A percentile compares a stretch with the other conserved stretches of the same genome.
These are phyloP conservation scores for Turnera subulata DNA, from an alignment of 345 rosid species.

Conservation along the genomic window DNA sequence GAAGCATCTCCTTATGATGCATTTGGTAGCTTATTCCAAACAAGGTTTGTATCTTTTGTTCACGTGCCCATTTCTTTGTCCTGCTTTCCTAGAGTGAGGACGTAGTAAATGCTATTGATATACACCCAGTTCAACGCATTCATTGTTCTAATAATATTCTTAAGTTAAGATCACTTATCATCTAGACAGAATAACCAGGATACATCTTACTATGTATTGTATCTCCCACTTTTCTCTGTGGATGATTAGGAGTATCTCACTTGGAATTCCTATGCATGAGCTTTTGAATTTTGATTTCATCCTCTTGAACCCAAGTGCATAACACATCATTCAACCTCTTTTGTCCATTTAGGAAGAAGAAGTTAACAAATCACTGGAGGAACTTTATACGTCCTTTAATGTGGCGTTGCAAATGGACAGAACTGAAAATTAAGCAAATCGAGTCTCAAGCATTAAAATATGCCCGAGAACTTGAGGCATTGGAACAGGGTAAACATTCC, in stretches of 20 bases:
- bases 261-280: neutral
- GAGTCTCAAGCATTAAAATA: constrained; percentile 64
- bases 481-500: constrained; percentile 43
- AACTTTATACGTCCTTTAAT: constrained; percentile 68
- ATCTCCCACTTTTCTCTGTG: neutral
- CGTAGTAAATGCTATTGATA: no score
- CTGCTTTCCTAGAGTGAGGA: no score
- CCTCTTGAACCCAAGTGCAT: neutral
- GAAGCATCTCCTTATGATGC: constrained; percentile 51
- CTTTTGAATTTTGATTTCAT: neutral
- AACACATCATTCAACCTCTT: constrained; percentile 5
- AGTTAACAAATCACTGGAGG: constrained; percentile 80
- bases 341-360: constrained; percentile 51
- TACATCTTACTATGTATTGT: neutral
- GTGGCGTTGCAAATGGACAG: constrained; percentile 96
- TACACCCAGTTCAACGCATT: no score
- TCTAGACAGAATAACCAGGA: neutral
- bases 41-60: constrained; percentile 42
- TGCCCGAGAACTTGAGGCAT: constrained; percentile 43
- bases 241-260: neutral
- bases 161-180: neutral
- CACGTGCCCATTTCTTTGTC: neutral
- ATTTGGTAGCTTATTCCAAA: constrained; percentile 45
- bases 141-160: neutral
- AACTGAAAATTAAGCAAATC: constrained; percentile 64